These are phyloP conservation scores for Pulveroboletus frians DNA, from an alignment of 768 basidiomycete genomes.

Conservation along the genomic window DNA sequence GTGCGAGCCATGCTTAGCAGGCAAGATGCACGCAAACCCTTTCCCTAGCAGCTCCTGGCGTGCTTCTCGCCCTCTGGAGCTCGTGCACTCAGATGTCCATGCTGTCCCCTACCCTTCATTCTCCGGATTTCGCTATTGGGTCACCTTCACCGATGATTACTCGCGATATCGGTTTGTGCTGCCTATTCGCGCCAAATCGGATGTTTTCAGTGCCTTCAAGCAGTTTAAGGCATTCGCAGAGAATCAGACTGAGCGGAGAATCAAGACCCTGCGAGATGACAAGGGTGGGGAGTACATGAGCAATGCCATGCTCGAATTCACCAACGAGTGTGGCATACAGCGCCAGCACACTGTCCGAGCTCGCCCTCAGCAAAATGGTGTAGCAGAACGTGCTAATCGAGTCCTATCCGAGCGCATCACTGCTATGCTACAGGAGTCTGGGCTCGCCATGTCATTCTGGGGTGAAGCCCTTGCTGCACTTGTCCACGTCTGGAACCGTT, in stretches of 20 bases:
- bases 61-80: neutral
- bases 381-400: neutral
- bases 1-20: constrained; percentile 4
- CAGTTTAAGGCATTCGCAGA: constrained; percentile 18
- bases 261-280: constrained; percentile 24
- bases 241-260: constrained; percentile 14
- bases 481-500: too few relatives aligned
- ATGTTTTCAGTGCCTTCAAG: constrained; percentile 24
- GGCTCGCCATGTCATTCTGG: constrained; percentile 12
- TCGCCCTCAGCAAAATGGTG: constrained; percentile 1
- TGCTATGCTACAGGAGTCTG: constrained; percentile 17
- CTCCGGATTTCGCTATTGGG: constrained; percentile 7
- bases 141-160: constrained; percentile 9
- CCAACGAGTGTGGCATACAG: constrained; percentile 5
- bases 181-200: constrained; percentile 18
- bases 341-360: constrained; percentile 1
- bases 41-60: constrained; percentile 1
- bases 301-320: constrained; percentile 20
- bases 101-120: neutral
- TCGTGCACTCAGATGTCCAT: constrained; percentile 22
- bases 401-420: constrained; percentile 1
- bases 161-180: constrained; percentile 15
- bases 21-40: constrained; percentile 21
- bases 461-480: too few relatives aligned
- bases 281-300: constrained; percentile 30